These are phyloP conservation scores for Clavispora fructus DNA, from an alignment of 805 yeast genomes.

Conservation along the genomic window DNA sequence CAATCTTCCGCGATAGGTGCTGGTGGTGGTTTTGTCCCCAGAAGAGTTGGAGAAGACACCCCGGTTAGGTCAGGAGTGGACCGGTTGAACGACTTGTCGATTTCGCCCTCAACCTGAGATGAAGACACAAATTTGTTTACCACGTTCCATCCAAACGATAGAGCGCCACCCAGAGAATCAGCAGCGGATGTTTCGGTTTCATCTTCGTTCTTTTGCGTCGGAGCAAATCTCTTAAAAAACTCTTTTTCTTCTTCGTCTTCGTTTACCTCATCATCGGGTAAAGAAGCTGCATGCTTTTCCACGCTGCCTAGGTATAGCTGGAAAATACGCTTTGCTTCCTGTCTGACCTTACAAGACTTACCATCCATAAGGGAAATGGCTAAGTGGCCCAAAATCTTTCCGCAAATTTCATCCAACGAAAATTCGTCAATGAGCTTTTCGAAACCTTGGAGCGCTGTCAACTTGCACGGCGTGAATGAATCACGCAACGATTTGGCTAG, in stretches of 20 bases:
- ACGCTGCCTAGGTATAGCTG: constrained; percentile 46
- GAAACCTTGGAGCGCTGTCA: constrained; percentile 74
- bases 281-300: constrained; percentile 31
- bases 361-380: constrained; percentile 80
- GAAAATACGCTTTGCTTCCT: constrained; percentile 65
- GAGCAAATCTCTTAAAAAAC: constrained; percentile 26
- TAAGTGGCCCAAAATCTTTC: constrained; percentile 75
- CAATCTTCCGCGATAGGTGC: not conserved
- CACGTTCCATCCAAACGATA: constrained; percentile 33
- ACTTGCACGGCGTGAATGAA: constrained; percentile 65
- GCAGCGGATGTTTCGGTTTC: constrained; percentile 3
- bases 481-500: constrained; percentile 79
- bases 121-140: constrained; percentile 30
- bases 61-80: constrained; percentile 35
- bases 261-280: constrained; percentile 31
- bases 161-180: constrained; percentile 3
- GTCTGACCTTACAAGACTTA: constrained; percentile 58
- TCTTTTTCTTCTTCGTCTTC: constrained; percentile 35
- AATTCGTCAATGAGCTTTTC: constrained; percentile 60
- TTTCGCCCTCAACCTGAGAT: constrained; percentile 24
- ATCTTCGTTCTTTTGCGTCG: constrained; percentile 3
- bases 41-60: constrained; percentile 20
- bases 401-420: constrained; percentile 69
- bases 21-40: not conserved
- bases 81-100: constrained; percentile 31